Percentiles rank a stretch among this genome's conserved stretches.
Conservation (phyloP, 805 yeast genomes). For the Saturnispora quitensis region DNA sequence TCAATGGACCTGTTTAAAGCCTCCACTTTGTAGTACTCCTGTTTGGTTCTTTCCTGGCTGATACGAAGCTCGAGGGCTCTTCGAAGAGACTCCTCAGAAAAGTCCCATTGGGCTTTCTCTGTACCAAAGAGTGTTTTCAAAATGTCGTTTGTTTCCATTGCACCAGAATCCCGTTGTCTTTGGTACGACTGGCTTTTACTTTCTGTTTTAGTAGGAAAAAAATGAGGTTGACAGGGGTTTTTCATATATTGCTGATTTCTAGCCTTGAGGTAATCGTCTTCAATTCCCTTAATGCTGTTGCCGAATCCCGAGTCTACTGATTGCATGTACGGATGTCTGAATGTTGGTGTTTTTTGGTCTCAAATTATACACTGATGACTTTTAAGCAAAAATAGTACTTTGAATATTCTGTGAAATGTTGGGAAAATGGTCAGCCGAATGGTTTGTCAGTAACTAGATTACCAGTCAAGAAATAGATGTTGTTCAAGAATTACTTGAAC, state of each 20-base stretch:
- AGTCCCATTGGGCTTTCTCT: conserved; percentile 42
- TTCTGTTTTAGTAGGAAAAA: neutral
- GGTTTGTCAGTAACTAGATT: too few relatives aligned
- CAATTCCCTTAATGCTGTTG: neutral
- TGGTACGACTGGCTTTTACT: neutral
- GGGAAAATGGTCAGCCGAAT: neutral
- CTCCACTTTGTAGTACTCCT: conserved; percentile 65
- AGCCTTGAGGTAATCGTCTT: neutral
- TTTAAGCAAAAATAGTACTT: neutral
- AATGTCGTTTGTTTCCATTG: conserved; percentile 14
- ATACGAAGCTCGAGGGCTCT: conserved; percentile 51
- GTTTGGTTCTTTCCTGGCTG: conserved; percentile 78
- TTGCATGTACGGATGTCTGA: neutral
- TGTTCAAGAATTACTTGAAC: neutral
- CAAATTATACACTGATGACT: neutral
- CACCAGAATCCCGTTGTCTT: neutral
- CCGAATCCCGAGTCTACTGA: neutral
- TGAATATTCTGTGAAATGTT: neutral
- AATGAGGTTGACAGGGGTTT: conserved; percentile 1
- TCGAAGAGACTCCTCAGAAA: conserved; percentile 46
- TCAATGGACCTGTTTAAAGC: conserved; percentile 49
- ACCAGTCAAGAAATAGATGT: neutral
- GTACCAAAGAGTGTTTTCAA: conserved; percentile 45
- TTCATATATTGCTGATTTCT: neutral
- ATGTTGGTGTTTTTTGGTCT: neutral